phyloP scores from a whole-genome alignment of 352 stramenopile genomes.

The Phytophthora palmivora region DNA sequence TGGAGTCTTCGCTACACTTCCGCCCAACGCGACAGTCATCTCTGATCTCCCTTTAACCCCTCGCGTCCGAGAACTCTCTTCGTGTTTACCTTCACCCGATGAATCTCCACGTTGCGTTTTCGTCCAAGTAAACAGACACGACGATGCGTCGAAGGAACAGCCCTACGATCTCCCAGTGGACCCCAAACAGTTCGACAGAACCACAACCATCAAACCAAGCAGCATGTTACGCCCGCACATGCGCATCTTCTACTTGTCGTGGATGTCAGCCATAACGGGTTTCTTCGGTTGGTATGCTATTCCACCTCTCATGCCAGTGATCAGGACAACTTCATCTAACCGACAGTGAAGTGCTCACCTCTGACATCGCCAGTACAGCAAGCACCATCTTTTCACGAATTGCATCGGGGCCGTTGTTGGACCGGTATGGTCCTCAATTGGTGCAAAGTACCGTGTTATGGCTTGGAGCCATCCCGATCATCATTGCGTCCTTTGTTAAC shows the following conservation, averaged over 20 bases:
- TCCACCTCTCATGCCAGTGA: slow-evolving; percentile 93
- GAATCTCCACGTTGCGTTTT: slow-evolving; percentile 19
- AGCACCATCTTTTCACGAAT: slow-evolving; percentile 94
- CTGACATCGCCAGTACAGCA: slow-evolving; percentile 90
- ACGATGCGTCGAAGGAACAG: slow-evolving; percentile 2
- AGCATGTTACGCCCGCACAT: slow-evolving; percentile 92
- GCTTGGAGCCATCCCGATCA: slow-evolving; percentile 84
- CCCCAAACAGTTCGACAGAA: slow-evolving; percentile 61
- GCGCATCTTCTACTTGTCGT: slow-evolving; percentile 94
- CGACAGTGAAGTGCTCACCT: slow-evolving; percentile 90
- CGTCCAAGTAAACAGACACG: slow-evolving; percentile 12
- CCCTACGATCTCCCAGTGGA: slow-evolving; percentile 59
- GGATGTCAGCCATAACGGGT: slow-evolving; percentile 95
- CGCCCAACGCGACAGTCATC: slow-evolving; percentile 16
- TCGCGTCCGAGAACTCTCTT: slow-evolving; percentile 27
- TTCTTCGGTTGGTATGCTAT: slow-evolving; percentile 97
- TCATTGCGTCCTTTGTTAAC: slow-evolving; percentile 87
- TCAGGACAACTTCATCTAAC: slow-evolving; percentile 89
- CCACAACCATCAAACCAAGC: slow-evolving; percentile 78
- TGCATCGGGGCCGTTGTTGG: slow-evolving; percentile 90
- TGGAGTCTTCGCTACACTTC: slow-evolving; percentile 2
- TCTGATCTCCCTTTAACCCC: slow-evolving; percentile 33
- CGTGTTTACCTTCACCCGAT: slow-evolving; percentile 17
- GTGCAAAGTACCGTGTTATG: slow-evolving; percentile 85
- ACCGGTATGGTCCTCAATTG: slow-evolving; percentile 90